Conservation (phyloP, 2,329 filamentous ascomycete species). For the Paecilomyces sp. region DNA sequence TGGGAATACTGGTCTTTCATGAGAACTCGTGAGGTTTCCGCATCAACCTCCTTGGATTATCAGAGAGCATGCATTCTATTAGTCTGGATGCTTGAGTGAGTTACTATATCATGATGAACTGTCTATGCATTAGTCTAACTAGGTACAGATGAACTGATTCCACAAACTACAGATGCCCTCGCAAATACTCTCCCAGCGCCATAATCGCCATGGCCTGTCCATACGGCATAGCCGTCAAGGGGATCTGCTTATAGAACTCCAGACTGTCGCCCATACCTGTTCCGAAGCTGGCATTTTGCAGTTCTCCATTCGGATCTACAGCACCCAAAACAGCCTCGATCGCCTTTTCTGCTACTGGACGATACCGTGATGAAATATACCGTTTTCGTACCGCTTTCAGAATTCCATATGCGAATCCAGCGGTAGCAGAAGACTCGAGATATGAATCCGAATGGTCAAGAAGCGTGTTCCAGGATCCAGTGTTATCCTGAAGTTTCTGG, state of each 20-base stretch:
- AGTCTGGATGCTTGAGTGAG: no score
- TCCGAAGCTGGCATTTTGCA: slow-evolving; percentile 69
- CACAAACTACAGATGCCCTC: slow-evolving; percentile 47
- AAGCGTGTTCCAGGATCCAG: slow-evolving; percentile 68
- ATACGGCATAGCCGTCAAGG: slow-evolving; percentile 73
- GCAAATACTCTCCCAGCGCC: slow-evolving; percentile 66
- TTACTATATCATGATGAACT: neutral
- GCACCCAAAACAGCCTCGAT: slow-evolving; percentile 60
- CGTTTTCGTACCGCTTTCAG: slow-evolving; percentile 65
- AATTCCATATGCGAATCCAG: slow-evolving; percentile 74
- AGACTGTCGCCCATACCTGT: slow-evolving; percentile 68
- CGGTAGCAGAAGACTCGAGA: slow-evolving; percentile 68
- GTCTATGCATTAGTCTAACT: neutral
- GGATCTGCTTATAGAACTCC: slow-evolving; percentile 71
- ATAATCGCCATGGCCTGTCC: slow-evolving; percentile 82
- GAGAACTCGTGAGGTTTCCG: no score
- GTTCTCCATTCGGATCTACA: slow-evolving; percentile 60
- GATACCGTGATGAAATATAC: slow-evolving; percentile 59
- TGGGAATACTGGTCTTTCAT: no score
- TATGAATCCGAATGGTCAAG: slow-evolving; percentile 68
- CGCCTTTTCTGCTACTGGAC: slow-evolving; percentile 56
- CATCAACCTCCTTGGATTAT: no score
- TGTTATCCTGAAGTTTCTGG: slow-evolving; percentile 49
- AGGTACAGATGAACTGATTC: neutral
- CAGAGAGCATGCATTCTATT: no score